A percentile compares a stretch with the other conserved stretches of the same genome.
Conservation (phyloP, 108 stramenopile genomes). For the Pseudonitzschia pungens region DNA sequence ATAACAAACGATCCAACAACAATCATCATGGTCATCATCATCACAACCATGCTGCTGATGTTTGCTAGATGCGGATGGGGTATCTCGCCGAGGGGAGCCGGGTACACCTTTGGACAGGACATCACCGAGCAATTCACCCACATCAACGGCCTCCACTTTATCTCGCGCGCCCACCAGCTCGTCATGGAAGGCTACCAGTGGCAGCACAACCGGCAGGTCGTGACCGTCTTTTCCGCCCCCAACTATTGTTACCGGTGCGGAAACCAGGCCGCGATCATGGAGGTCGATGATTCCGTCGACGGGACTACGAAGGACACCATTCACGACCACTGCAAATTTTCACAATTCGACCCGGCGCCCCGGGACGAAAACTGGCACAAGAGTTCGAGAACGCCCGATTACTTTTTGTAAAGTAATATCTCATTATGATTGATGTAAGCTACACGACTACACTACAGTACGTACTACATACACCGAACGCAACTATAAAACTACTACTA, state of each 20-base stretch:
- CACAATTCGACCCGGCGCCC: constrained; percentile 95
- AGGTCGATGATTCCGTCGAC: constrained; percentile 63
- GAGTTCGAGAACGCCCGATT: constrained; percentile 91
- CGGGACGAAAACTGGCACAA: constrained; percentile 92
- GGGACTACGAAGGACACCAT: constrained; percentile 60
- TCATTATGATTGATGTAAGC: too few relatives aligned
- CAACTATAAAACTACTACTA: constrained; percentile 4
- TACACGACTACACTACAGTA: not conserved
- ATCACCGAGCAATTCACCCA: constrained; percentile 94
- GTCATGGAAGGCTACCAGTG: constrained; percentile 95
- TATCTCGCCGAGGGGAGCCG: constrained; percentile 95
- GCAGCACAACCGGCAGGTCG: constrained; percentile 83
- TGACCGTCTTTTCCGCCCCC: constrained; percentile 96
- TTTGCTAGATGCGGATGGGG: constrained; percentile 86
- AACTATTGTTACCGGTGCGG: constrained; percentile 79
- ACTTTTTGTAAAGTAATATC: constrained; percentile 93
- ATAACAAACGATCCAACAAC: too few relatives aligned
- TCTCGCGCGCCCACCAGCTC: constrained; percentile 95
- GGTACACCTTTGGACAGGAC: constrained; percentile 96
- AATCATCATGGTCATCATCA: too few relatives aligned
- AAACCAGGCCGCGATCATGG: constrained; percentile 97
- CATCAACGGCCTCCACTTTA: constrained; percentile 86
- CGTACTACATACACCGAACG: not conserved
- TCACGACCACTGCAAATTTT: constrained; percentile 76
- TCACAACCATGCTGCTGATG: not conserved